Conservation (phyloP, 2,329 filamentous ascomycete genomes). For the Scorias spongiosa region DNA sequence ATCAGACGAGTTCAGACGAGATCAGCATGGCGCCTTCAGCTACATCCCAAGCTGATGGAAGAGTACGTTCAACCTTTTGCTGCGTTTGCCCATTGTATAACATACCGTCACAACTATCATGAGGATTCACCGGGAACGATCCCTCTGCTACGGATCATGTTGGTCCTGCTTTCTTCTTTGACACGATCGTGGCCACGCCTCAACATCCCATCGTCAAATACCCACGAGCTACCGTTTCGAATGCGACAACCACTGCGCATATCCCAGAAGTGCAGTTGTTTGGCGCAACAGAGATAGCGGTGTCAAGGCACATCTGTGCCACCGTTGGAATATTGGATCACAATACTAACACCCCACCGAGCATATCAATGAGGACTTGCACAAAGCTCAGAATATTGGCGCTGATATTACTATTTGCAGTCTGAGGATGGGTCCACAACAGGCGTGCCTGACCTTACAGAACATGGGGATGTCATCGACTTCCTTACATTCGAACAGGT, state of each 20-base stretch:
- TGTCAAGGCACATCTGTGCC: background rate
- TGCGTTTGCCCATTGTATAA: background rate
- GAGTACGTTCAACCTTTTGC: conserved; percentile 8
- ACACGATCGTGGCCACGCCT: too few relatives aligned
- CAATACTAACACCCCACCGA: background rate
- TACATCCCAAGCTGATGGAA: conserved; percentile 8
- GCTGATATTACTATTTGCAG: conserved; percentile 12
- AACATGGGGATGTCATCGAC: conserved; percentile 57
- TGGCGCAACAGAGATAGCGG: background rate
- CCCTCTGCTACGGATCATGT: too few relatives aligned
- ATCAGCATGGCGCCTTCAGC: conserved; percentile 9
- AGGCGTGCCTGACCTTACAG: conserved; percentile 41
- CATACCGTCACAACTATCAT: background rate
- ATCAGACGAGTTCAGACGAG: background rate
- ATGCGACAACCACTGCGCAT: too few relatives aligned
- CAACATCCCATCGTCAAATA: too few relatives aligned
- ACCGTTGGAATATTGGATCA: background rate
- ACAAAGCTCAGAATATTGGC: conserved; percentile 10
- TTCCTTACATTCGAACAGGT: conserved; percentile 64
- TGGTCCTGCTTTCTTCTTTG: too few relatives aligned
- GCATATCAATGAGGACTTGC: background rate
- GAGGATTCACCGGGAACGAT: too few relatives aligned
- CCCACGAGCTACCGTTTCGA: too few relatives aligned
- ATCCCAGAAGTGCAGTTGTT: background rate
- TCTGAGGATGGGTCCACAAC: conserved; percentile 31